Conservation (phyloP, 805 yeast genomes). For the Lachancea nothofagi region DNA sequence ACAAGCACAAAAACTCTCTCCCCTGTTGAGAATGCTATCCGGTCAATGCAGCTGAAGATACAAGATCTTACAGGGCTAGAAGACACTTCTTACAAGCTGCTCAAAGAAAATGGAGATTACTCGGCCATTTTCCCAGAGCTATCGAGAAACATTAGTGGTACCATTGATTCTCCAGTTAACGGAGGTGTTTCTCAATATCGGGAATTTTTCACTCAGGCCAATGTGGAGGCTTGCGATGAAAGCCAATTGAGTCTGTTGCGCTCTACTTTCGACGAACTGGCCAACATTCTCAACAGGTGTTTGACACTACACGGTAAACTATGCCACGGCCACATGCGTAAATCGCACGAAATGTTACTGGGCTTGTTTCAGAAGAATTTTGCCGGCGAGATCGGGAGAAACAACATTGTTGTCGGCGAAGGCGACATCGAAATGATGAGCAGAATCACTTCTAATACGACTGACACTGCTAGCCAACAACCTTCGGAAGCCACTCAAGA, state of each 20-base stretch:
- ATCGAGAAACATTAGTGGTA: constrained; percentile 70
- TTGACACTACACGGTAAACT: constrained; percentile 63
- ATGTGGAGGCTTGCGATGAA: constrained; percentile 23
- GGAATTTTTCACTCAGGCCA: constrained; percentile 48
- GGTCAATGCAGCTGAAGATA: constrained; percentile 59
- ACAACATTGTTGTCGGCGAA: constrained; percentile 27
- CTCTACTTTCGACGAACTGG: constrained; percentile 60
- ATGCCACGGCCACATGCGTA: constrained; percentile 49
- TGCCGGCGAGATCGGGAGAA: constrained; percentile 49
- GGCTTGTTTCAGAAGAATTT: constrained; percentile 64
- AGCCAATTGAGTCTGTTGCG: constrained; percentile 30
- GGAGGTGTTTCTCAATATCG: constrained; percentile 88
- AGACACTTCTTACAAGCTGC: constrained; percentile 47
- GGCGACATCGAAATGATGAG: constrained; percentile 12
- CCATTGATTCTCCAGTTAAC: constrained; percentile 87
- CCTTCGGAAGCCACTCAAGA: constrained; percentile 1
- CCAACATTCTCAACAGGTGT: constrained; percentile 59
- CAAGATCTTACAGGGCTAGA: constrained; percentile 69
- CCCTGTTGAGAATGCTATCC: constrained; percentile 79
- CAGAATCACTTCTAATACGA: constrained; percentile 8
- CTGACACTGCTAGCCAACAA: constrained; percentile 5
- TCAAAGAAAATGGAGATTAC: constrained; percentile 46
- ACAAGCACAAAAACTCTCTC: constrained; percentile 52
- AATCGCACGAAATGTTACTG: constrained; percentile 63
- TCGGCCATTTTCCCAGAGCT: constrained; percentile 53